phyloP scores from a whole-genome alignment of 1,284 basidiomycete genomes.

The Trametes sp. region DNA sequence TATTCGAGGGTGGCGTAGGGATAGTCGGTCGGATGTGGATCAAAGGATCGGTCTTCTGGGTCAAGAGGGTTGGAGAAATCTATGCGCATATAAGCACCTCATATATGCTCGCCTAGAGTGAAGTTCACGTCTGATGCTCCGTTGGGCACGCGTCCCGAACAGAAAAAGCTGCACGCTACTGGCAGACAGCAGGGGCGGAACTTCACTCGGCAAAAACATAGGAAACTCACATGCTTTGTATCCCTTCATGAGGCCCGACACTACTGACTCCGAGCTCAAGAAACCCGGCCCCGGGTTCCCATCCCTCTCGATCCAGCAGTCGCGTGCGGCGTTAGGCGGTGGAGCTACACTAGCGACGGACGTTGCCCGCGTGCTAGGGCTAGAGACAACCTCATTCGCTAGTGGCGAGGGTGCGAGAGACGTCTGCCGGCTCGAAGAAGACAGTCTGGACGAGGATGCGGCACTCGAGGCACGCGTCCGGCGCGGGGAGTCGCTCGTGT shows the following conservation, averaged over 20 bases:
- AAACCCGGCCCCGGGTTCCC: conserved; percentile 58
- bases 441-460: conserved; percentile 25
- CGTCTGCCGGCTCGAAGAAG: conserved; percentile 27
- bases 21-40: conserved; percentile 61
- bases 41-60: conserved; percentile 63
- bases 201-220: not conserved
- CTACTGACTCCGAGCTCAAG: conserved; percentile 67
- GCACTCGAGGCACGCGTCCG: conserved; percentile 37
- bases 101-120: not conserved
- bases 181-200: not conserved
- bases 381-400: conserved; percentile 14
- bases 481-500: conserved; percentile 13
- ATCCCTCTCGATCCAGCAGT: conserved; percentile 60
- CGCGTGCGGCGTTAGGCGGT: conserved; percentile 42
- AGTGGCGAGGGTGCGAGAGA: conserved; percentile 32
- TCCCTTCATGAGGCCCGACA: conserved; percentile 62
- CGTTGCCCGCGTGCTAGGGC: conserved; percentile 25
- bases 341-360: conserved; percentile 44
- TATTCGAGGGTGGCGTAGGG: conserved; percentile 75
- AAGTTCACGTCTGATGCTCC: not conserved
- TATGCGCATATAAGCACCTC: conserved; percentile 36
- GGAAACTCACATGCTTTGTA: conserved; percentile 69
- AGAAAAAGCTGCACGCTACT: not conserved
- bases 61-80: conserved; percentile 72
- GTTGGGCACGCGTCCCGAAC: not conserved